Base-by-base conservation (phyloP, 345 rosid species). In the Arabis alpina region DNA sequence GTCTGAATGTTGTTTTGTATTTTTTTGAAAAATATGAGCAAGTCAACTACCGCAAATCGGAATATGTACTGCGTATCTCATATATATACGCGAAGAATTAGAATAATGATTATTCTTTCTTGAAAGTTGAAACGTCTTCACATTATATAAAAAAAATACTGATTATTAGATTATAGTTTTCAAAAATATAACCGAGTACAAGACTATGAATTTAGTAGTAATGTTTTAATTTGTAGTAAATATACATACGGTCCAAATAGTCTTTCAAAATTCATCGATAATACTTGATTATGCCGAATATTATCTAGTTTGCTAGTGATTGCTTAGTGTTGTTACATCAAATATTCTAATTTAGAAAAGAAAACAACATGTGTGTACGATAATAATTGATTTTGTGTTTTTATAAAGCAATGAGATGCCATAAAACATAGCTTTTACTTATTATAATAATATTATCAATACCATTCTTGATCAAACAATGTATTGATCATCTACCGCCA, bases 241-340 rank as follows among this genome's bases (percentile, higher is more conserved):
- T 42, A 61, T 66, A 66, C 72, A 32, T 19, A 19, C 23, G 23
- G 47, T 1, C 50, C 28, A 66, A 25, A 2, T 9, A 8, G n/a
- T 53, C 5, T 15, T 43, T 37, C 0, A 34, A 10, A 9, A 37
- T 42, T 36, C 2, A 54, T 16, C 53, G 28, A 36, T 24, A 24
- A 8, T 54, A 53, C 78, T 54, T 54, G 58, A 45, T 68, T 61
- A 47, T 67, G 58, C 51, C 56, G 64, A 61, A 74, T 74, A 74
- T 53, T 53, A 53, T 53, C 61, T 56, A 58, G 23, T 65, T 40
- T 66, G 39, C 14, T 64, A 48, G 45, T 48, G 63, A 36, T 45
- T 37, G 45, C 36, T 15, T 53, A n/a, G 78, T 37, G 69, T 67
- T 74, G 64, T 74, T 60, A 74, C 78, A 67, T 74, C 73, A 74